A percentile compares a stretch with the other conserved stretches of the same genome.
Evolutionary conservation across 352 stramenopile species (phyloP).

Genomic region (Phytophthora rubi): DNA sequence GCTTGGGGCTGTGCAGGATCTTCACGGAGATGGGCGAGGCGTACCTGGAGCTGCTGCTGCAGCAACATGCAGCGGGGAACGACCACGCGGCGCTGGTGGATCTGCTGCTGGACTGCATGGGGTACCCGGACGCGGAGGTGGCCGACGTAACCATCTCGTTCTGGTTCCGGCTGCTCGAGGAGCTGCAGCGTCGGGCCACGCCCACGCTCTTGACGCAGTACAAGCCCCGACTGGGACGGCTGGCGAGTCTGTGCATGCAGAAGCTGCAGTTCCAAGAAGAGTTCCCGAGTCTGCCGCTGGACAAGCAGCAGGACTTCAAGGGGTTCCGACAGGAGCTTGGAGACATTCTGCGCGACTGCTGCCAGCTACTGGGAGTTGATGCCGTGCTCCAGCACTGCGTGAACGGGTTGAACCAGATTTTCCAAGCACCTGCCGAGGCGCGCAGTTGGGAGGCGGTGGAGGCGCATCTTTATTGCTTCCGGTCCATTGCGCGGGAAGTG

Average conservation of each 20-base stretch:
- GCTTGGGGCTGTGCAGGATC: slow-evolving; percentile 81
- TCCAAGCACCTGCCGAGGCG: slow-evolving; percentile 51
- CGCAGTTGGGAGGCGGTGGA: slow-evolving; percentile 80
- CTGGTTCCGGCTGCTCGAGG: slow-evolving; percentile 75
- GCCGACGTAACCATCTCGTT: slow-evolving; percentile 88
- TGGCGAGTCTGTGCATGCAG: slow-evolving; percentile 80
- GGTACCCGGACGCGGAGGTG: slow-evolving; percentile 78
- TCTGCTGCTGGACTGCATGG: slow-evolving; percentile 90
- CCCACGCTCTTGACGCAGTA: slow-evolving; percentile 51
- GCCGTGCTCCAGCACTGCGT: slow-evolving; percentile 82
- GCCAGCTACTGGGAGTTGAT: slow-evolving; percentile 72
- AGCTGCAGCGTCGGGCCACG: slow-evolving; percentile 38
- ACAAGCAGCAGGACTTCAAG: slow-evolving; percentile 88
- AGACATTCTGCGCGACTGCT: slow-evolving; percentile 85
- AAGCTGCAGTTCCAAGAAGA: slow-evolving; percentile 81
- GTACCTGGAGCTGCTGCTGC: slow-evolving; percentile 83
- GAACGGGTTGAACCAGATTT: slow-evolving; percentile 72
- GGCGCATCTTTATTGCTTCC: slow-evolving; percentile 84
- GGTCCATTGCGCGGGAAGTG: slow-evolving; percentile 85
- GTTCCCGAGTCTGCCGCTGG: slow-evolving; percentile 62
- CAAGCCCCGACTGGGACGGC: slow-evolving; percentile 53
- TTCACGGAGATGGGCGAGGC: slow-evolving; percentile 92
- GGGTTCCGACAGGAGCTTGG: slow-evolving; percentile 78
- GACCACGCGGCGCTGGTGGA: slow-evolving; percentile 76
- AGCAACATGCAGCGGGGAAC: slow-evolving; percentile 35